Percentiles rank a stretch among this genome's conserved stretches.
Conservation (phyloP, 75 land plant species). For the Pseudotsuga menziesii region DNA sequence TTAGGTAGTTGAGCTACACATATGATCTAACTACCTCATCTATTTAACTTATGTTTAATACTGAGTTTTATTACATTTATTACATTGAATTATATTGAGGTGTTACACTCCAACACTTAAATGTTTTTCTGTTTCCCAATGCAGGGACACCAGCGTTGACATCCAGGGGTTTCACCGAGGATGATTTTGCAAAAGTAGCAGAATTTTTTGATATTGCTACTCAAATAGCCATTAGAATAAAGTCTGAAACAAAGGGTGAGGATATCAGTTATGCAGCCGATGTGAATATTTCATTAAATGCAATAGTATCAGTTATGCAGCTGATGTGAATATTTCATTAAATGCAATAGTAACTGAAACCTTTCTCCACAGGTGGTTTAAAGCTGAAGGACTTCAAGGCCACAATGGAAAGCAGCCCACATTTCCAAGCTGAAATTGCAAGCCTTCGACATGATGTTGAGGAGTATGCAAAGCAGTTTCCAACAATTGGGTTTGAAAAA, state of each 20-base stretch:
- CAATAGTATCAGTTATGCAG: background rate
- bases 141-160: constrained; percentile 62
- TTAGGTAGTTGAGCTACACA: no score
- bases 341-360: background rate
- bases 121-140: background rate
- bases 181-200: constrained; percentile 54
- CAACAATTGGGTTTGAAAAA: constrained; percentile 56
- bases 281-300: background rate
- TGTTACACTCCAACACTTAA: background rate
- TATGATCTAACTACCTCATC: no score
- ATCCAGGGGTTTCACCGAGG: constrained; percentile 57
- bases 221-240: constrained; percentile 34
- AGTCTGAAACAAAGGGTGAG: constrained; percentile 33
- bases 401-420: constrained; percentile 28
- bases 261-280: background rate
- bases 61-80: no score
- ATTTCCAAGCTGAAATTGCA: constrained; percentile 33
- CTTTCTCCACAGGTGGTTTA: constrained; percentile 15
- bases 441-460: constrained; percentile 35
- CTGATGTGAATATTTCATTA: background rate
- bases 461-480: constrained; percentile 58
- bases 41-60: no score
- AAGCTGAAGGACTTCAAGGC: constrained; percentile 53
- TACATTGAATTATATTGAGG: no score
- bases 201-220: constrained; percentile 47